Evolutionary conservation across 2,329 filamentous ascomycete species (phyloP).

Genomic region (Karstenula rhodostoma): DNA sequence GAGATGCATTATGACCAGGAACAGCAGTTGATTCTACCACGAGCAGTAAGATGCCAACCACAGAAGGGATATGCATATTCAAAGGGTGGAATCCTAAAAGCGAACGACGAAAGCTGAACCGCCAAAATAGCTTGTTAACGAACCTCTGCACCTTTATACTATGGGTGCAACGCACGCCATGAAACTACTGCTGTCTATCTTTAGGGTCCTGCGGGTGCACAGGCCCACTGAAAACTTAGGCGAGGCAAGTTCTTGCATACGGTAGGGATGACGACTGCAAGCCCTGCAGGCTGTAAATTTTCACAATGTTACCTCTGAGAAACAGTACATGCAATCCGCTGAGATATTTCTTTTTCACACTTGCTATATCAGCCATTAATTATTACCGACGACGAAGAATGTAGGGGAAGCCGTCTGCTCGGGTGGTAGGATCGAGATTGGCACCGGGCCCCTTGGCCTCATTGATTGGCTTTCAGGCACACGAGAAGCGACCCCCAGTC

Average conservation of each 20-base stretch:
- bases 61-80: not conserved
- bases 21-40: not conserved
- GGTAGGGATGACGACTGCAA: no score
- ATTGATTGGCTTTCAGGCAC: not conserved
- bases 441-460: not conserved
- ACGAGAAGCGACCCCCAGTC: not conserved
- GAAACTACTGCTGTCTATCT: not conserved
- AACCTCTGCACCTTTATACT: not conserved
- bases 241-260: no score
- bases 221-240: not conserved
- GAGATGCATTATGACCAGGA: not conserved
- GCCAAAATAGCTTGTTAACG: not conserved
- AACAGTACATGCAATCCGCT: no score
- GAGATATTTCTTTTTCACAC: no score
- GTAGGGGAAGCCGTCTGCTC: not conserved
- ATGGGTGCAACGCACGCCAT: not conserved
- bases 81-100: not conserved
- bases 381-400: no score
- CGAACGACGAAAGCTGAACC: not conserved
- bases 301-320: no score
- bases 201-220: not conserved
- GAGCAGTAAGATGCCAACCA: not conserved
- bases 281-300: no score
- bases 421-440: not conserved
- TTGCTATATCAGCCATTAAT: no score